phyloP scores from a whole-genome alignment of 495 filamentous ascomycete genomes.

The Penicillium coffeae region DNA sequence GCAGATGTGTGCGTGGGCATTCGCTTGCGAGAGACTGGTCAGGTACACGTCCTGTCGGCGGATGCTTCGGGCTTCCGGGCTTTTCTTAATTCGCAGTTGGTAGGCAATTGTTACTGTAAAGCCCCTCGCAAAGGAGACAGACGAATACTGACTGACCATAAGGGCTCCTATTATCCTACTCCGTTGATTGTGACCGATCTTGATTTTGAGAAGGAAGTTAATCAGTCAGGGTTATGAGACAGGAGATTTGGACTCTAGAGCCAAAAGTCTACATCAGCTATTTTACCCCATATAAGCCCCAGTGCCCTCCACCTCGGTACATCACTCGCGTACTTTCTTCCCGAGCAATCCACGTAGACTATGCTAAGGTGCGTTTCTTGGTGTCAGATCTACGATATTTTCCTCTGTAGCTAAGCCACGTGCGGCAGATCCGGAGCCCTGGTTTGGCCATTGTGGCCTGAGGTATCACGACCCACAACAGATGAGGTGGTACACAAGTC shows the following conservation, averaged over 20 bases:
- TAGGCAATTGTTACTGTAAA: conserved; percentile 1
- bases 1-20: conserved; percentile 17
- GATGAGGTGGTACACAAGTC: not conserved
- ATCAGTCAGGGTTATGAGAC: not conserved
- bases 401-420: not conserved
- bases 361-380: not conserved
- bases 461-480: not conserved
- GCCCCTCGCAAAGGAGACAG: not conserved
- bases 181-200: not conserved
- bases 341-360: not conserved
- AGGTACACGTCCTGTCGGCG: conserved; percentile 12
- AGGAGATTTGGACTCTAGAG: not conserved
- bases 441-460: not conserved
- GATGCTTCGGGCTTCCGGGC: conserved; percentile 15
- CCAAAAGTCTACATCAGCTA: not conserved
- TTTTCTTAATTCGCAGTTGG: conserved; percentile 7
- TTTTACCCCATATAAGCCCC: not conserved
- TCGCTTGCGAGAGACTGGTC: conserved; percentile 11
- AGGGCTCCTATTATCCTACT: conserved; percentile 5
- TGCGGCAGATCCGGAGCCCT: not conserved
- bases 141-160: not conserved
- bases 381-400: not conserved
- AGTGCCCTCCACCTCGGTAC: not conserved
- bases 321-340: not conserved
- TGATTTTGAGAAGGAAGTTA: not conserved